These are phyloP conservation scores for Populus hybrid DNA, from an alignment of 441 rosid species.

Conservation along the genomic window DNA sequence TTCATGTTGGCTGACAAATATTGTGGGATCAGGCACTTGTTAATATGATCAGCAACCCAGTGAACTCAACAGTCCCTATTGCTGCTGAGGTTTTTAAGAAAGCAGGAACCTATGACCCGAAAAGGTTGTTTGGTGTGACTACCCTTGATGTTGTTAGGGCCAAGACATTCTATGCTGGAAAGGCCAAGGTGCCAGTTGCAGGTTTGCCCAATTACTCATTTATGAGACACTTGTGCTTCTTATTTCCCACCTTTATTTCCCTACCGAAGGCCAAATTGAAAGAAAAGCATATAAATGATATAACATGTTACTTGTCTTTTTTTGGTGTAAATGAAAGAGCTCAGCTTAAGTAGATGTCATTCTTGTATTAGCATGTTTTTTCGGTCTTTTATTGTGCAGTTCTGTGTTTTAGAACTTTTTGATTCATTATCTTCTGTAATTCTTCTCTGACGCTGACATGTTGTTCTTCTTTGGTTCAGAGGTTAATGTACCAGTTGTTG, in stretches of 20 bases:
- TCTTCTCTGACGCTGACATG: background rate
- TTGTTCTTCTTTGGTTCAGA: constrained; percentile 37
- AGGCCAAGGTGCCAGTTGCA: constrained; percentile 75
- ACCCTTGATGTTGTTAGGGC: constrained; percentile 97
- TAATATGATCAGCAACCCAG: constrained; percentile 96
- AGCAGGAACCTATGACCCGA: constrained; percentile 85
- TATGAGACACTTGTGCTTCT: background rate
- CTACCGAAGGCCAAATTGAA: too few species aligned
- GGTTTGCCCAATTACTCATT: constrained; percentile 36
- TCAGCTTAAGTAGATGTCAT: too few species aligned
- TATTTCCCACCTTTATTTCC: too few species aligned
- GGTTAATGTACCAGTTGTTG: constrained; percentile 89
- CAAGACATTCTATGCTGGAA: constrained; percentile 90
- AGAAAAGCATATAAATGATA: too few species aligned
- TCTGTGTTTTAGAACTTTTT: background rate
- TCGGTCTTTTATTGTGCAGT: background rate
- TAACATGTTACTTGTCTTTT: too few species aligned
- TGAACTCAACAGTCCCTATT: constrained; percentile 95
- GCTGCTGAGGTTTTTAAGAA: constrained; percentile 94
- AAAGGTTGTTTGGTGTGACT: constrained; percentile 85
- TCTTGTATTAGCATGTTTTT: background rate
- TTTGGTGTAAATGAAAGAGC: too few species aligned
- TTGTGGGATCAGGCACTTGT: constrained; percentile 61
- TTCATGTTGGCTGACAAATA: background rate
- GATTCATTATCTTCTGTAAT: background rate